Percentiles rank a stretch among this genome's conserved stretches.
These are phyloP conservation scores for Salix exigua DNA, from an alignment of 345 rosid genomes.

Conservation along the genomic window DNA sequence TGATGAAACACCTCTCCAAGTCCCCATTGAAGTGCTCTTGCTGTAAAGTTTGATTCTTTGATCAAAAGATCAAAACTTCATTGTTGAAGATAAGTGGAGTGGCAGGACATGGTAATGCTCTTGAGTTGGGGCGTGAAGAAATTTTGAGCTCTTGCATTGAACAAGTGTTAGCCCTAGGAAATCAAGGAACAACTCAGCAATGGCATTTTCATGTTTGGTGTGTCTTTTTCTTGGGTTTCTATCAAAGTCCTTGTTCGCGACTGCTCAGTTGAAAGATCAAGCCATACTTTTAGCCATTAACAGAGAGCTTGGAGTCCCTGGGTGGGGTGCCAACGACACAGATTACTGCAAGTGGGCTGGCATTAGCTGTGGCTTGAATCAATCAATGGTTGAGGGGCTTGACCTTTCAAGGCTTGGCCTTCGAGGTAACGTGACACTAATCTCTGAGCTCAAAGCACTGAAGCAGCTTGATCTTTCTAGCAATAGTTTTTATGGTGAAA, in stretches of 20 bases:
- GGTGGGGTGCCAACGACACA: constrained; percentile 70
- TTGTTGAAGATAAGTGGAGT: neutral
- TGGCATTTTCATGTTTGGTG: constrained; percentile 42
- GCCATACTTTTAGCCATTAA: constrained; percentile 59
- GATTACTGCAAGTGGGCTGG: constrained; percentile 78
- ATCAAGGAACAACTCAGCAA: constrained; percentile 10
- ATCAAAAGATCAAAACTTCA: constrained; percentile 3
- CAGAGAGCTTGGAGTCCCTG: constrained; percentile 68
- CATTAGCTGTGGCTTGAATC: constrained; percentile 56
- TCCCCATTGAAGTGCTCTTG: neutral
- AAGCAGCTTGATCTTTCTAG: constrained; percentile 32
- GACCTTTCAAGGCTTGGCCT: constrained; percentile 76
- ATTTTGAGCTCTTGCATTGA: constrained; percentile 17
- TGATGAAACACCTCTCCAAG: neutral
- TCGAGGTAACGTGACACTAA: constrained; percentile 61
- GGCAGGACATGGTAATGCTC: neutral
- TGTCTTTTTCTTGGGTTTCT: constrained; percentile 53
- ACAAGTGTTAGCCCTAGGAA: constrained; percentile 1
- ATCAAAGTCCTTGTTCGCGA: constrained; percentile 40
- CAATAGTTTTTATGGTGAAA: constrained; percentile 19
- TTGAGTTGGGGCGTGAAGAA: neutral
- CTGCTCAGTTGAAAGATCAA: constrained; percentile 50
- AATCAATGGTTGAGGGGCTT: constrained; percentile 65
- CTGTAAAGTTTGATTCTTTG: constrained; percentile 17
- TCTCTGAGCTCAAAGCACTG: constrained; percentile 44